Evolutionary conservation across 2,329 filamentous ascomycete genomes (phyloP).

Genomic region (Ceratocystiopsis sp.): DNA sequence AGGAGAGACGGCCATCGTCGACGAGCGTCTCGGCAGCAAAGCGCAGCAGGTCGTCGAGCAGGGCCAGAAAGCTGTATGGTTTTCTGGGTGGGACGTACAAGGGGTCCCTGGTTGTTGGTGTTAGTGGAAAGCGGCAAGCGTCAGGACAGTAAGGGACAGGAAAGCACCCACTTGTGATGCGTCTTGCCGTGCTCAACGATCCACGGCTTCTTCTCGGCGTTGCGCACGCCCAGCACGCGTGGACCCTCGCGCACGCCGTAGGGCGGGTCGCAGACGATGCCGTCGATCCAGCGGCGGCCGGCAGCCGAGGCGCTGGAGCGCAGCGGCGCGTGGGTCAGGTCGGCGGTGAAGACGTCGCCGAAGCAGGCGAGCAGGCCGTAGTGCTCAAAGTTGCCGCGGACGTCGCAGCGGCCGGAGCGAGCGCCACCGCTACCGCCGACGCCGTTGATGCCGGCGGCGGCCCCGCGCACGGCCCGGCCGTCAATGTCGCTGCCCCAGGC

Average conservation of each 20-base stretch:
- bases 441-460: slow-evolving; percentile 29
- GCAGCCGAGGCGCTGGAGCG: slow-evolving; percentile 15
- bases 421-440: slow-evolving; percentile 8
- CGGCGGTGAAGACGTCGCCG: slow-evolving; percentile 66
- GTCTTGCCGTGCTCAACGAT: slow-evolving; percentile 52
- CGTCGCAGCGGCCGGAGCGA: slow-evolving; percentile 22
- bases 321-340: slow-evolving; percentile 76
- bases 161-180: slow-evolving; percentile 43
- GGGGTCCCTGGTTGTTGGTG: slow-evolving; percentile 18
- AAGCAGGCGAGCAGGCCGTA: slow-evolving; percentile 53
- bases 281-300: slow-evolving; percentile 48
- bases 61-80: slow-evolving; percentile 79
- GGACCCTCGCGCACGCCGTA: slow-evolving; percentile 90
- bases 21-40: slow-evolving; percentile 68
- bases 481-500: slow-evolving; percentile 87
- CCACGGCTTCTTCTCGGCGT: slow-evolving; percentile 41
- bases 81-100: slow-evolving; percentile 73
- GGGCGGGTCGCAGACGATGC: slow-evolving; percentile 87
- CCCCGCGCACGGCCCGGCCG: slow-evolving; percentile 69
- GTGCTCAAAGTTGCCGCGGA: slow-evolving; percentile 61
- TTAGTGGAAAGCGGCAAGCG: not conserved
- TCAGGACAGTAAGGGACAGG: too few relatives aligned
- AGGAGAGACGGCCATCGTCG: slow-evolving; percentile 61
- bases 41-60: slow-evolving; percentile 76
- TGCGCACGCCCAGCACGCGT: slow-evolving; percentile 65